A percentile compares a stretch with the other conserved stretches of the same genome.
phyloP scores from a whole-genome alignment of 768 basidiomycete species.

The Inosperma sp. region DNA sequence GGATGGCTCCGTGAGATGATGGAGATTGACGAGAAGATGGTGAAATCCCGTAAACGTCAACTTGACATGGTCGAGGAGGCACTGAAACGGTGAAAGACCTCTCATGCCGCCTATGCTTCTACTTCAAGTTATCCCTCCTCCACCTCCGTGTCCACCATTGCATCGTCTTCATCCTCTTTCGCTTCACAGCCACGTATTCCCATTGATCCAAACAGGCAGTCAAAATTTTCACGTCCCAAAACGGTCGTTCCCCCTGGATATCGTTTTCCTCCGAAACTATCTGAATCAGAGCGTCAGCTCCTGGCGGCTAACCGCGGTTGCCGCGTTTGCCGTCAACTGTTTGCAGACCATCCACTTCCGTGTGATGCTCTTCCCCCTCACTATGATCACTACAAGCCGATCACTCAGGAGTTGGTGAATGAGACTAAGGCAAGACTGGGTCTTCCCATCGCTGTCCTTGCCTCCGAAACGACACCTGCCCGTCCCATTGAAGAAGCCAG shows the following conservation, averaged over 20 bases:
- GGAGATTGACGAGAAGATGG: neutral
- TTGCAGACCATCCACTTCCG: neutral
- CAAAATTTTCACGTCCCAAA: too few species aligned
- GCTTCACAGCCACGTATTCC: too few species aligned
- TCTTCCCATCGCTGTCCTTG: neutral
- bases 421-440: too few species aligned
- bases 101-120: neutral
- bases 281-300: too few species aligned
- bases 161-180: neutral
- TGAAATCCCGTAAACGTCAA: neutral
- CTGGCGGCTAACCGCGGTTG: neutral
- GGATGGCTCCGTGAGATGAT: neutral
- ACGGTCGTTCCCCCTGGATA: too few species aligned
- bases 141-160: neutral
- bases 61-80: neutral
- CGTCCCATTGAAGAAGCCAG: neutral
- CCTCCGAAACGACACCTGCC: neutral
- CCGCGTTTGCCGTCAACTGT: neutral
- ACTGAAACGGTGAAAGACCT: neutral
- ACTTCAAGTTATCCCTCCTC: too few species aligned
- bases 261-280: too few species aligned
- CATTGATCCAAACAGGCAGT: too few species aligned
- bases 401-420: neutral
- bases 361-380: neutral
- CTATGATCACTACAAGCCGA: neutral